Evolutionary conservation across 106 monocot species (phyloP), one percentile per base, ranked within the genome.

Genomic region (Acanthochlamys bracteata): DNA sequence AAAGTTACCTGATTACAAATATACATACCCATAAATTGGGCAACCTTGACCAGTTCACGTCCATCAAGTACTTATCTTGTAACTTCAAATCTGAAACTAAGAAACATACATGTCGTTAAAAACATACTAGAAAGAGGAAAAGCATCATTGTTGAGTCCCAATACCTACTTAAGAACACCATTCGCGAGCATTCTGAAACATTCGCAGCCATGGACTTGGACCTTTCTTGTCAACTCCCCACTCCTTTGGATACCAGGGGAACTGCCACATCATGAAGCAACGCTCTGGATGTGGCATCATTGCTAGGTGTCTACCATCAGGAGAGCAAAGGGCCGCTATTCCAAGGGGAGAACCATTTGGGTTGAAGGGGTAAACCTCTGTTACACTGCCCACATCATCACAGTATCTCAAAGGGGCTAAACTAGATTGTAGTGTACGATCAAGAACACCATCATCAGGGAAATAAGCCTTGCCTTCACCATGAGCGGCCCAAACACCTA

Each of bases 251-350:
- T 85, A 96, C 96, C 96, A 96, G 11, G 96, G 91, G 64, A 73
- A 90, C 74, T 96, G 96, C 96, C 90, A 88, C 96, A 96, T 96
- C 96, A 87, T 88, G 68, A 96, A 96, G 60, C 88, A 96, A 9
- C 96, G 74, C 67, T 96, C 96, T 17, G 96, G 96, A 59, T 96
- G 91, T 4, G 96, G 91, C 96, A 96, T 96, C 96, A 96, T 96
- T 11, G 91, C 96, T 14, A 96, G 88, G 56, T 96, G 96, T 24
- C 96, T 77, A 23, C 96, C 96, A 79, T 96, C 80, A 20, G 82
- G 80, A 40, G 96, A 96, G 69, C 96, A 91, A 46, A 96, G 78
- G 9, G 88, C 96, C 11, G 96, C 96, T 59, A 91, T 74, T 1
- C 96, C 96, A 17, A 73, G 53, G 25, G 91, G 96, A 11, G 96